phyloP scores from a whole-genome alignment of 1,284 basidiomycete species.

The Meripilus lineatus region DNA sequence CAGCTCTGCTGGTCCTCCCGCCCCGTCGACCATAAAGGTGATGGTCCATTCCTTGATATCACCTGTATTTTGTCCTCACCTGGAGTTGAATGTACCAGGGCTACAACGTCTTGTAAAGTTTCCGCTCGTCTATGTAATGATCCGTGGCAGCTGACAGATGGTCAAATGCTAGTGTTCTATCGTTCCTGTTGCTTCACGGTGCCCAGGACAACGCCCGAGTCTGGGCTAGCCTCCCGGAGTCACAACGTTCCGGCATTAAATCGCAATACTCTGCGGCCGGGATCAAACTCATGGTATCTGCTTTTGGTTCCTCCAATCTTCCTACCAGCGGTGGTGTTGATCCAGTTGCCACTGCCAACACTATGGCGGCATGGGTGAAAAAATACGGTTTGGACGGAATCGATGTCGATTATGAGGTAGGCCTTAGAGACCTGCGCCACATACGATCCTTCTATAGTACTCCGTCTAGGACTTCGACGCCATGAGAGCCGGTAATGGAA shows the following conservation, averaged over 20 bases:
- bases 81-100: slow-evolving; percentile 27
- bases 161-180: slow-evolving; percentile 29
- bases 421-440: slow-evolving; percentile 1
- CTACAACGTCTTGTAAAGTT: slow-evolving; percentile 42
- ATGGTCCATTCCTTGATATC: slow-evolving; percentile 4
- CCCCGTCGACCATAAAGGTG: slow-evolving; percentile 32
- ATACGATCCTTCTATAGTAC: background rate
- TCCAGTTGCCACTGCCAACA: slow-evolving; percentile 36
- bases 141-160: background rate
- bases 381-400: slow-evolving; percentile 48
- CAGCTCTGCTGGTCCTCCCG: slow-evolving; percentile 33
- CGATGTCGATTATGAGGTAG: slow-evolving; percentile 55
- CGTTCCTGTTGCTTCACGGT: slow-evolving; percentile 38
- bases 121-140: slow-evolving; percentile 1
- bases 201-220: slow-evolving; percentile 39
- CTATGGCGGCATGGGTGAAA: slow-evolving; percentile 46
- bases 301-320: slow-evolving; percentile 45
- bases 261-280: slow-evolving; percentile 40
- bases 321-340: slow-evolving; percentile 43
- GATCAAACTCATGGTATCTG: slow-evolving; percentile 43
- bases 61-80: background rate
- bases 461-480: slow-evolving; percentile 41
- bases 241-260: slow-evolving; percentile 32
- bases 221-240: slow-evolving; percentile 33
- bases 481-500: slow-evolving; percentile 35